Evolutionary conservation across 2,329 filamentous ascomycete genomes (phyloP), one percentile per base, ranked within the genome.

Genomic region (Fusarium cicatricum): DNA sequence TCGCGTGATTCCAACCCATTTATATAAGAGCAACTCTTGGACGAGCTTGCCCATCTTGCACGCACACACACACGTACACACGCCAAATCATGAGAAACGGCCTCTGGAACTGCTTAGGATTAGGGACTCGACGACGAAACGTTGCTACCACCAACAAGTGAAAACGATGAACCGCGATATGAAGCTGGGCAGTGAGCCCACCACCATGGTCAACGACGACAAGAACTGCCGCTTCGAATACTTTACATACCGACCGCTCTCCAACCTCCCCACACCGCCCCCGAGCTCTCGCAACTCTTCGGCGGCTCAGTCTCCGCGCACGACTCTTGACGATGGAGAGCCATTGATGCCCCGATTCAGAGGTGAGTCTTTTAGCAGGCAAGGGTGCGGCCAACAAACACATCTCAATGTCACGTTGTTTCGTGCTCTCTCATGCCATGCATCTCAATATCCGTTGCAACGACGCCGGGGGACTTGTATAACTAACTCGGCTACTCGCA

Each of bases 221-320:
- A 62, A 48, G 43, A 51, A 53, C 52, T 55, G 54, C 59, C 55
- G 54, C 23, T 58, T 52, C 44, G 78, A 82, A 51, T 85, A 84
- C 72, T 86, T 87, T 67, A 87, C 85, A 61, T 90, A 89, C 73
- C 82, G 85, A 41, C 87, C 87, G 10, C 78, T 90, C 45, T 89
- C 86, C 26, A 88, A 86, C 71, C 80, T 90, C 17, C 87, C 87
- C 17, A 90, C 87, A 46, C 87, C 87, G 59, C 87, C 87, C 38
- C 81, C 81, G 11, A 87, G 84, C 38, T 81, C 80, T 48, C 72
- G 66, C 46, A 72, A 70, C 60, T 78, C 78, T 11, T 79, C 77
- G 29, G 75, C 76, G 23, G 69, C 71, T 34, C 77, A 79, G 65
- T 80, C 79, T 42, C 78, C 80, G 39, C 70, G 71, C 33, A 71